Conservation (phyloP, 257 asterid species). For the Marsdenia floribunda region DNA sequence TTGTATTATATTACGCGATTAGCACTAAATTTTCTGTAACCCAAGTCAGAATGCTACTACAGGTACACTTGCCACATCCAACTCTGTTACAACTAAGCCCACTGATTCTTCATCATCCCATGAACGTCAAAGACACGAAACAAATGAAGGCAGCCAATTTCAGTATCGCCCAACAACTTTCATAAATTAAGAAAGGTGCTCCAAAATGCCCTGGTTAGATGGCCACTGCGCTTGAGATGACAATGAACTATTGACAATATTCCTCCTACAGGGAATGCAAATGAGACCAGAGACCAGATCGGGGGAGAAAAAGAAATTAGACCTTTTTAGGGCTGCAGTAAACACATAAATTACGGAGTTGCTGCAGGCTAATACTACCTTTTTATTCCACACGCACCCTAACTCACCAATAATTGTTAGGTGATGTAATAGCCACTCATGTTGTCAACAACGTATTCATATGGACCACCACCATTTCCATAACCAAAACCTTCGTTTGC, state of each 20-base stretch:
- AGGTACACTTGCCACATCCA: conserved; percentile 4
- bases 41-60: conserved; percentile 7
- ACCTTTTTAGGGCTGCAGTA: conserved; percentile 8
- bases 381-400: conserved; percentile 27
- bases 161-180: conserved; percentile 17
- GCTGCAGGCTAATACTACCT: conserved; percentile 21
- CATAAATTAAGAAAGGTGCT: conserved; percentile 31
- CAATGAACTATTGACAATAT: conserved; percentile 42
- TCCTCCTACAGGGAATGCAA: conserved; percentile 12
- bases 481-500: conserved; percentile 40
- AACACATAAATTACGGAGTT: conserved; percentile 22
- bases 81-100: conserved; percentile 9
- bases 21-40: not conserved
- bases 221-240: conserved; percentile 25
- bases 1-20: too few relatives aligned
- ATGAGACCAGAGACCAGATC: conserved; percentile 6
- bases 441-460: conserved; percentile 56
- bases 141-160: conserved; percentile 15
- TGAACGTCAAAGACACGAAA: conserved; percentile 4
- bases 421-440: conserved; percentile 46
- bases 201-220: conserved; percentile 31
- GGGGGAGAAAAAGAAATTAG: conserved; percentile 1
- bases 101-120: conserved; percentile 1
- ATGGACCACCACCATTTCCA: conserved; percentile 25
- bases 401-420: conserved; percentile 9